phyloP scores from a whole-genome alignment of 192 early-diverging fungal genomes.

The Gryganskiella cystojenkinii region DNA sequence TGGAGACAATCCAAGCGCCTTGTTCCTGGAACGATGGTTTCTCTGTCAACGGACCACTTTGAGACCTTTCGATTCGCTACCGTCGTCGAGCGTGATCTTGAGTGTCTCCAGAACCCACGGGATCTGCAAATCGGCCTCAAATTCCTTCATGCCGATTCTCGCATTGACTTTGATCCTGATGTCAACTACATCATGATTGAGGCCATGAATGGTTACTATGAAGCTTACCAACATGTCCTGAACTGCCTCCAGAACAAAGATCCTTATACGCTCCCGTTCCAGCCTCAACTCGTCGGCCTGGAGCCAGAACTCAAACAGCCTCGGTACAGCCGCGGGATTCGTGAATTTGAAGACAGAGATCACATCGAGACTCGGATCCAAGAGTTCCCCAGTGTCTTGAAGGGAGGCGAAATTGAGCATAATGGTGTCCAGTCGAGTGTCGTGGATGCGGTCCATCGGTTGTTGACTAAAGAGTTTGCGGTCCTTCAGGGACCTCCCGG shows the following conservation, averaged over 20 bases:
- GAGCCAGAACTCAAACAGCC: constrained; percentile 50
- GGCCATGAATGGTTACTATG: constrained; percentile 52
- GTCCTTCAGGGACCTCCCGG: constrained; percentile 70
- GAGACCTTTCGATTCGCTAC: constrained; percentile 58
- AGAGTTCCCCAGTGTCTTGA: constrained; percentile 20
- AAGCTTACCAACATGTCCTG: constrained; percentile 64
- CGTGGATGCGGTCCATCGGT: constrained; percentile 56
- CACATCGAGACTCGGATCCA: constrained; percentile 4
- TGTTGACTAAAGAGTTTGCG: constrained; percentile 56
- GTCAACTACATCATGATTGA: constrained; percentile 50
- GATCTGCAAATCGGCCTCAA: constrained; percentile 54
- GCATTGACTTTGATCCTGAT: constrained; percentile 36
- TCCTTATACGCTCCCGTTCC: constrained; percentile 52
- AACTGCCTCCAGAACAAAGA: constrained; percentile 55
- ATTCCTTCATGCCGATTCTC: constrained; percentile 21
- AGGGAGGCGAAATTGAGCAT: background rate
- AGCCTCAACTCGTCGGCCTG: constrained; percentile 52
- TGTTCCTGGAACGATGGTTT: constrained; percentile 64
- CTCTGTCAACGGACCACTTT: constrained; percentile 62
- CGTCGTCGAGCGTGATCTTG: constrained; percentile 53
- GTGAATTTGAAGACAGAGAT: constrained; percentile 12
- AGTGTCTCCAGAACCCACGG: constrained; percentile 25
- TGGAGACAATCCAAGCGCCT: constrained; percentile 65
- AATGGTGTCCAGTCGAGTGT: constrained; percentile 43
- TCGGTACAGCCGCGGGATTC: constrained; percentile 29